Percentiles rank a stretch among this genome's conserved stretches.
phyloP scores from a whole-genome alignment of 495 filamentous ascomycete species.

The Hypomontagnella monticulosa region DNA sequence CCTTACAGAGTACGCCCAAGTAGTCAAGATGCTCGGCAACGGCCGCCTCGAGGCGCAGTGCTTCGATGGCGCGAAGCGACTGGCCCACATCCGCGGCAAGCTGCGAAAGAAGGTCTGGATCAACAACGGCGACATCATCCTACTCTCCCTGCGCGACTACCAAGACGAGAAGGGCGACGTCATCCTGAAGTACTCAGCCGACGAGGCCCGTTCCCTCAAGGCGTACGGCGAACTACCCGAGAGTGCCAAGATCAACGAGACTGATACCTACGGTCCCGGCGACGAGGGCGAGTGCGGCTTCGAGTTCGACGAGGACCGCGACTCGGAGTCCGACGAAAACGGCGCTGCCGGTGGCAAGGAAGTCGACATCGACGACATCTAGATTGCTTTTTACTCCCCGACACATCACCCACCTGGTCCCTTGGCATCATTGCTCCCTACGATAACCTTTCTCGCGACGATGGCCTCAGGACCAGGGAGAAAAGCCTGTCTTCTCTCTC shows the following conservation, averaged over 20 bases:
- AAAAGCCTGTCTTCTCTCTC: conserved; percentile 71
- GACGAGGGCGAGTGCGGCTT: conserved; percentile 82
- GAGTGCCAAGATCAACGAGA: conserved; percentile 99
- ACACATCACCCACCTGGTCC: conserved; percentile 63
- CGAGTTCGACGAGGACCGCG: conserved; percentile 91
- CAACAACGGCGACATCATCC: conserved; percentile 99
- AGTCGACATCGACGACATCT: conserved; percentile 81
- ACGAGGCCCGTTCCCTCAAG: conserved; percentile 88
- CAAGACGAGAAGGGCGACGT: conserved; percentile 99
- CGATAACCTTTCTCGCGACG: not conserved
- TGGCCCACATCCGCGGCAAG: conserved; percentile 91
- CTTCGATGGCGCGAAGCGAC: conserved; percentile 92
- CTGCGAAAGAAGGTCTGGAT: conserved; percentile 98
- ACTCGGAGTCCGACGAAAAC: conserved; percentile 68
- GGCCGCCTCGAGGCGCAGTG: conserved; percentile 95
- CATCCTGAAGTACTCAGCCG: conserved; percentile 97
- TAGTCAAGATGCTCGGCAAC: conserved; percentile 98
- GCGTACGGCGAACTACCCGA: conserved; percentile 97
- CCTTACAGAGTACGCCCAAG: conserved; percentile 89
- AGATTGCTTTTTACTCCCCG: conserved; percentile 33
- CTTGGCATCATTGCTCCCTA: conserved; percentile 49
- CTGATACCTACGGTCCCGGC: conserved; percentile 83
- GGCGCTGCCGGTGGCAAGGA: conserved; percentile 68
- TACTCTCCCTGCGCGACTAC: conserved; percentile 95
- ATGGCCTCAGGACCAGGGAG: conserved; percentile 25